Base-by-base conservation (phyloP, 1,284 basidiomycete genomes). In the Cutaneotrichosporon arboriforme region DNA sequence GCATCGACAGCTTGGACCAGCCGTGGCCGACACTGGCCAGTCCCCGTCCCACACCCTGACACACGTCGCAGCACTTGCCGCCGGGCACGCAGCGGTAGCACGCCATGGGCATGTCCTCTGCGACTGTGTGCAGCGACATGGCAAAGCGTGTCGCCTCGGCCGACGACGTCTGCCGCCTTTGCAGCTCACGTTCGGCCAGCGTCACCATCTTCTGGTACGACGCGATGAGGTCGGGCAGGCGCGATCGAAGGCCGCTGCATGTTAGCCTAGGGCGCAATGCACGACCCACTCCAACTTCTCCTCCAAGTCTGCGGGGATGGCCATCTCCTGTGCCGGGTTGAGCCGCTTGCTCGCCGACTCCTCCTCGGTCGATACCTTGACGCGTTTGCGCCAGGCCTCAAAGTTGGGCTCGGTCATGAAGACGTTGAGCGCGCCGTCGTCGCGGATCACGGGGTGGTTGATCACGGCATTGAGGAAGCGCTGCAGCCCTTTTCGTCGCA, bases 401-500 rank as follows among this genome's bases (percentile, higher is more conserved):
- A 93, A 86, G 7, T 86, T 85, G 0, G 83, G 79, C 64, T 90
- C 87, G 1, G 84, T 83, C 18, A 93, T 77, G 76, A 97, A 97
- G 0, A 83, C 84, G 7, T 82, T 78, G 4, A 97, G 77, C 7
- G 93, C 77, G 10, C 85, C 88, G 59, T 97, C 92, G 18, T 87
- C 85, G 66, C 85, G 87, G 55, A 96, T 81, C 23, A 91, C 81
- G 0, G 92, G 92, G 65, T 97, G 92, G 61, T 93, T 94, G 60
- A 89, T 77, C 2, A 90, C 79, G 62, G 85, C 88, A 64, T 83
- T 86, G 43, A 96, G 75, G 64, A 87, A 89, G 44, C 92, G 80
- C 23, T 83, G 77, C n/a, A 97, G 79, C 5, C 89, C 90, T 68
- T 85, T 84, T 64, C 88, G 81, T 75, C 92, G 81, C 67, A 92